Conservation (phyloP, 805 yeast species). For the Soucietia sequanensis region DNA sequence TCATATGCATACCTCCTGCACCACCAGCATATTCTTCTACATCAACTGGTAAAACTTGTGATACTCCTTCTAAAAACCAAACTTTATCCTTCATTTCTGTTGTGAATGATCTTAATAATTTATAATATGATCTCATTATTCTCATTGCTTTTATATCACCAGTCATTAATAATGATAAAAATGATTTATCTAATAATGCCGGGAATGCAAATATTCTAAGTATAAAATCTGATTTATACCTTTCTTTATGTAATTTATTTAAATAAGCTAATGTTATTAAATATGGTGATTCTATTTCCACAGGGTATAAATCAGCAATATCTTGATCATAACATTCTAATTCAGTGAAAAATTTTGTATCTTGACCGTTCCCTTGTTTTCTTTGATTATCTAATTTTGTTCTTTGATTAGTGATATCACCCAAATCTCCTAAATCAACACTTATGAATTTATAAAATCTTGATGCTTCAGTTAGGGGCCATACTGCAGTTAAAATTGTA, state of each 20-base stretch:
- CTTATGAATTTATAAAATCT: slow-evolving; percentile 51
- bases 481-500: slow-evolving; percentile 91
- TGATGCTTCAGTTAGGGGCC: slow-evolving; percentile 65
- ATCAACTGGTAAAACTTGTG: slow-evolving; percentile 84
- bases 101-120: slow-evolving; percentile 75
- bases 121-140: slow-evolving; percentile 86
- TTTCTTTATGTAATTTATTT: slow-evolving; percentile 78
- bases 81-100: slow-evolving; percentile 85
- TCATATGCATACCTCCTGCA: slow-evolving; percentile 86
- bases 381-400: slow-evolving; percentile 28
- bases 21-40: slow-evolving; percentile 90
- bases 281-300: slow-evolving; percentile 79
- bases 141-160: slow-evolving; percentile 89
- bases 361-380: slow-evolving; percentile 28
- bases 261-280: slow-evolving; percentile 82
- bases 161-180: slow-evolving; percentile 71
- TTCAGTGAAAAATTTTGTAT: slow-evolving; percentile 47
- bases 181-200: slow-evolving; percentile 80
- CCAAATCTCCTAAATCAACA: slow-evolving; percentile 88
- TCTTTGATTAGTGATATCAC: slow-evolving; percentile 57
- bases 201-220: slow-evolving; percentile 89
- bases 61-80: slow-evolving; percentile 92
- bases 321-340: slow-evolving; percentile 83
- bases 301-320: slow-evolving; percentile 83
- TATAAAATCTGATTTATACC: slow-evolving; percentile 82